Evolutionary conservation across 179 eudicot species (phyloP).

Genomic region (Carnegiea gigantea): DNA sequence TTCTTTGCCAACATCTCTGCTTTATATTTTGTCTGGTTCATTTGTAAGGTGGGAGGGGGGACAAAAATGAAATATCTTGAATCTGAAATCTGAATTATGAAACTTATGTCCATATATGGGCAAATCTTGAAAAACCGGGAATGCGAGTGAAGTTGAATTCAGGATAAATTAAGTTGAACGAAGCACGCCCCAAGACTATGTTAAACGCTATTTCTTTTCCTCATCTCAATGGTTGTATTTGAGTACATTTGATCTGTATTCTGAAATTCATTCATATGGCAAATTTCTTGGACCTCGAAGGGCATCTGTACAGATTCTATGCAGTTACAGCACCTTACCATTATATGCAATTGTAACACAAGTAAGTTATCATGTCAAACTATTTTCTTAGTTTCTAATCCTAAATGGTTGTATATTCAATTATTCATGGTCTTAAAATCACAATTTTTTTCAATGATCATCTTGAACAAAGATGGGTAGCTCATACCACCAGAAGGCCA

Average conservation of each 20-base stretch:
- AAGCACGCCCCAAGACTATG: no score
- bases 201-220: no score
- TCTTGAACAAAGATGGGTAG: conserved; percentile 33
- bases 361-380: conserved; percentile 12
- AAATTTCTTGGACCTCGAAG: conserved; percentile 12
- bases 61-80: not conserved
- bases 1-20: no score
- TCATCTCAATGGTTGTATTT: not conserved
- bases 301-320: conserved; percentile 27
- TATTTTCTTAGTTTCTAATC: not conserved
- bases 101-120: no score
- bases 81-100: not conserved
- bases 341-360: conserved; percentile 36
- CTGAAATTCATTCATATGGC: not conserved
- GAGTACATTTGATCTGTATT: not conserved
- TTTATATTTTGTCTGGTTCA: not conserved
- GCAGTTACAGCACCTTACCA: conserved; percentile 41
- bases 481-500: conserved; percentile 29
- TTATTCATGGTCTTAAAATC: not conserved
- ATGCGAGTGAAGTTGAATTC: not conserved
- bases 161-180: not conserved
- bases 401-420: not conserved
- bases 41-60: no score
- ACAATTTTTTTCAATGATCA: not conserved
- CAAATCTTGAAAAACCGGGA: no score